Evolutionary conservation across 2,329 filamentous ascomycete genomes (phyloP).

Genomic region (Trichoderma sp.): DNA sequence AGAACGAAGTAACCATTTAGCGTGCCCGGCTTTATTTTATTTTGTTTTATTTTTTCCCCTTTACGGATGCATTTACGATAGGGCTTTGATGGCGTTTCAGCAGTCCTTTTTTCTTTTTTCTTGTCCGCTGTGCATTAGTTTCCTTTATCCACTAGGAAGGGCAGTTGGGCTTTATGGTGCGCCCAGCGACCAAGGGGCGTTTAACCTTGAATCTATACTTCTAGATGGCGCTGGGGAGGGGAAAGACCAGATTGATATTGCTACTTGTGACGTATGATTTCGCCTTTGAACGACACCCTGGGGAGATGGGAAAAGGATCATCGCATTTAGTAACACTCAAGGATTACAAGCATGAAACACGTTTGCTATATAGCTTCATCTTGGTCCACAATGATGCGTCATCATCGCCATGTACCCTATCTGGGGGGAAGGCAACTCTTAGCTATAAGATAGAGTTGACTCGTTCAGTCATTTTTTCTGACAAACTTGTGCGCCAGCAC

Average conservation of each 20-base stretch:
- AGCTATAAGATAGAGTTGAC: neutral
- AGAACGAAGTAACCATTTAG: neutral
- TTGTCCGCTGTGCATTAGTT: neutral
- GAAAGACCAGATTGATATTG: constrained; percentile 1
- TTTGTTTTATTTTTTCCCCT: neutral
- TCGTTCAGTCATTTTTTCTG: neutral
- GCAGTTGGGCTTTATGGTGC: neutral
- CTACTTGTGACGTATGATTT: neutral
- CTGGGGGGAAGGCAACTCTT: neutral
- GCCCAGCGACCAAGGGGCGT: constrained; percentile 1
- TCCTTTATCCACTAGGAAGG: neutral
- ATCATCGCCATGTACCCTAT: neutral
- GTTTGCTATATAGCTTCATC: neutral
- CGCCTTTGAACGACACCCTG: neutral
- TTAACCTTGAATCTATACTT: constrained; percentile 8
- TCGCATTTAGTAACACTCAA: neutral
- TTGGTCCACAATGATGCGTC: neutral
- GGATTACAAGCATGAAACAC: neutral
- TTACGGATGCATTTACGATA: neutral
- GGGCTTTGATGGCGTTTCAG: constrained; percentile 17
- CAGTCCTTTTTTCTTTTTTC: neutral
- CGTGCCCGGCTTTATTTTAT: neutral
- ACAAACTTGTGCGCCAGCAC: neutral
- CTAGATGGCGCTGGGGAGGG: neutral
- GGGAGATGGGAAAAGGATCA: neutral